These are phyloP conservation scores for Trichoderma cornu-damae DNA, from an alignment of 2,329 filamentous ascomycete genomes.

Conservation along the genomic window DNA sequence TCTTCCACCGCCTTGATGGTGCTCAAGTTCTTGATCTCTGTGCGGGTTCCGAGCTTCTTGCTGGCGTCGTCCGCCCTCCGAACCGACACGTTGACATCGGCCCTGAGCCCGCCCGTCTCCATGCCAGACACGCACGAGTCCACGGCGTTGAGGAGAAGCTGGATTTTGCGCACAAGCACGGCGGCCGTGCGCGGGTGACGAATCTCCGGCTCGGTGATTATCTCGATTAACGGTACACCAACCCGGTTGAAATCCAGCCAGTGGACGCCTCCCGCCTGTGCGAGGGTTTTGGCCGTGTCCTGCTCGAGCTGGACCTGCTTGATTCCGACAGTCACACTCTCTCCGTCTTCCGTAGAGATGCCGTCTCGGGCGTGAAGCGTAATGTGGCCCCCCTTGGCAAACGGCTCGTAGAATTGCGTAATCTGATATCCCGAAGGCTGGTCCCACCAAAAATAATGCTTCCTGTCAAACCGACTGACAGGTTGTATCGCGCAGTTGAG, in stretches of 20 bases:
- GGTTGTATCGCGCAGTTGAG: slow-evolving; percentile 73
- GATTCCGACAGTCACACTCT: slow-evolving; percentile 69
- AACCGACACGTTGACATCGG: slow-evolving; percentile 94
- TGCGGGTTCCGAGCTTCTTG: slow-evolving; percentile 67
- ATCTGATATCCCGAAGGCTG: slow-evolving; percentile 96
- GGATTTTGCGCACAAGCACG: slow-evolving; percentile 82
- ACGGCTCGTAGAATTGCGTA: slow-evolving; percentile 83
- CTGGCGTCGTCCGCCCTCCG: slow-evolving; percentile 47
- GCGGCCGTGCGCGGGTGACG: slow-evolving; percentile 83
- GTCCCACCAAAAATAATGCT: slow-evolving; percentile 99
- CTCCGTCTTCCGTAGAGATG: slow-evolving; percentile 67
- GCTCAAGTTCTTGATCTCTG: slow-evolving; percentile 95
- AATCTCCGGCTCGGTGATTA: slow-evolving; percentile 87
- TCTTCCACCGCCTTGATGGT: slow-evolving; percentile 95
- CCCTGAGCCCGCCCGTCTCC: slow-evolving; percentile 85
- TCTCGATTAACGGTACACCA: slow-evolving; percentile 85
- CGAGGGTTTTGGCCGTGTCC: slow-evolving; percentile 90
- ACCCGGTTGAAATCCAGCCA: slow-evolving; percentile 93
- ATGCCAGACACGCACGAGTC: slow-evolving; percentile 87
- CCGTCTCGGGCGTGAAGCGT: slow-evolving; percentile 69
- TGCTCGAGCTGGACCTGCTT: slow-evolving; percentile 97
- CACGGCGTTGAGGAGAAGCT: slow-evolving; percentile 70
- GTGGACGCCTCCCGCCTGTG: slow-evolving; percentile 65
- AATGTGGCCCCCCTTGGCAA: slow-evolving; percentile 66
- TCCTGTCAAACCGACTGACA: slow-evolving; percentile 83